Base-by-base conservation (phyloP, 2,329 filamentous ascomycete genomes). In the Fusarium neocosmosporiellum region DNA sequence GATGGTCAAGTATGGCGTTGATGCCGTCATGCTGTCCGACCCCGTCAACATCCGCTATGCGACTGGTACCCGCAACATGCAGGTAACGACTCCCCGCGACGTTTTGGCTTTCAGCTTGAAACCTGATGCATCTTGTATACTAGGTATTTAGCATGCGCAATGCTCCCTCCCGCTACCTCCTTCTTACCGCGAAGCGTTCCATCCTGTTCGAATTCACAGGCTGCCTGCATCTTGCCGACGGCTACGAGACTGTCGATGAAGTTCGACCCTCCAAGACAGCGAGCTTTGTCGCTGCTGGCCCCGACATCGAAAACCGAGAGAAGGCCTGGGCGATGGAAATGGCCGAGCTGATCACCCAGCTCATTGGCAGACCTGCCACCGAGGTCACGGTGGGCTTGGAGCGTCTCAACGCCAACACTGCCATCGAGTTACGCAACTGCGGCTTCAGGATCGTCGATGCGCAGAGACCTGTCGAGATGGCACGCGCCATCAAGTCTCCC, bases 41-140 rank as follows among this genome's bases (percentile, higher is more conserved):
- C 48, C 60, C 13, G 60, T 63, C 33, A 63, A 63, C 27, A 63
- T 63, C 11, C 60, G 60, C 36, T 63, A 55, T 20, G 60, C 60
- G 8, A 63, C 60, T 36, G 60, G 60, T 5, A 63, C 60, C 5
- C 60, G 60, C 2, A 63, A 63, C 13, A 46, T 63, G 60, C 60
- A 63, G 36, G 58, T 46, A 59, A n/a, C n/a, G n/a, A n/a, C n/a
- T n/a, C n/a, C n/a, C n/a, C n/a, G n/a, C n/a, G n/a, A n/a, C n/a
- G n/a, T n/a, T n/a, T n/a, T n/a, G n/a, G n/a, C n/a, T n/a, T n/a
- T n/a, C n/a, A n/a, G n/a, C n/a, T n/a, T n/a, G n/a, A n/a, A n/a
- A n/a, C n/a, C n/a, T n/a, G n/a, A n/a, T n/a, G n/a, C n/a, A n/a
- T n/a, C n/a, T n/a, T n/a, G n/a, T n/a, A n/a, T n/a, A n/a, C n/a